These are phyloP conservation scores for Penicillium parvum DNA, from an alignment of 495 filamentous ascomycete species.

Conservation along the genomic window DNA sequence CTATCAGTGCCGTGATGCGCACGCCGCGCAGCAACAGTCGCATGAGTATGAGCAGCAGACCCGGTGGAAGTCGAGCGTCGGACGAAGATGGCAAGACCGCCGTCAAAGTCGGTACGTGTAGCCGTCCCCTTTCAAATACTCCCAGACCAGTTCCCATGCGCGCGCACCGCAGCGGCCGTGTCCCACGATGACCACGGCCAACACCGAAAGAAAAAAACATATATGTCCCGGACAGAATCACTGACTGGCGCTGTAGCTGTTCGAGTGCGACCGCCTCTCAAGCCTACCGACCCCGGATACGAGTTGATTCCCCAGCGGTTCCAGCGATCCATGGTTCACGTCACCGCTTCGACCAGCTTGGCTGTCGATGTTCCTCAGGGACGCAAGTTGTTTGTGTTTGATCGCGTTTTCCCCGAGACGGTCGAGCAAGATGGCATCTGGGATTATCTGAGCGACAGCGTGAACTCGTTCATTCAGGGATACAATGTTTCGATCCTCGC, in stretches of 20 bases:
- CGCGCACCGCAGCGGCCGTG: constrained; percentile 8
- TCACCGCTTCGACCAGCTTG: constrained; percentile 76
- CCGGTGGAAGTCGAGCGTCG: constrained; percentile 77
- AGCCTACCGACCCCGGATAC: constrained; percentile 80
- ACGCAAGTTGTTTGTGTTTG: constrained; percentile 92
- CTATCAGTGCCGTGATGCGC: constrained; percentile 82
- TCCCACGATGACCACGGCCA: not conserved
- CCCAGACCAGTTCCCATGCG: constrained; percentile 7
- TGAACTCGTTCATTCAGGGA: constrained; percentile 85
- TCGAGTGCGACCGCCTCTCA: constrained; percentile 86
- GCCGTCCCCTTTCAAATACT: constrained; percentile 9
- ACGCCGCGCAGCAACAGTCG: constrained; percentile 81
- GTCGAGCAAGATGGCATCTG: constrained; percentile 85
- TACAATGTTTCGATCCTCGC: constrained; percentile 99
- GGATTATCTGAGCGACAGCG: constrained; percentile 90
- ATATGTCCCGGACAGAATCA: not conserved
- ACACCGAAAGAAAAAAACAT: not conserved
- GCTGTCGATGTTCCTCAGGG: constrained; percentile 88
- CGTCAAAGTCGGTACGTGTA: constrained; percentile 98
- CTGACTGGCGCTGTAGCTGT: constrained; percentile 57
- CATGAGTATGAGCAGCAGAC: constrained; percentile 80
- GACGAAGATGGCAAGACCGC: constrained; percentile 93
- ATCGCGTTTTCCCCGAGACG: constrained; percentile 85
- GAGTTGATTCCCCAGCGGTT: constrained; percentile 95
- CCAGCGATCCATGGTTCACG: constrained; percentile 87